Base-by-base conservation (phyloP, 345 rosid genomes). In the Arabidopsis suecica region DNA sequence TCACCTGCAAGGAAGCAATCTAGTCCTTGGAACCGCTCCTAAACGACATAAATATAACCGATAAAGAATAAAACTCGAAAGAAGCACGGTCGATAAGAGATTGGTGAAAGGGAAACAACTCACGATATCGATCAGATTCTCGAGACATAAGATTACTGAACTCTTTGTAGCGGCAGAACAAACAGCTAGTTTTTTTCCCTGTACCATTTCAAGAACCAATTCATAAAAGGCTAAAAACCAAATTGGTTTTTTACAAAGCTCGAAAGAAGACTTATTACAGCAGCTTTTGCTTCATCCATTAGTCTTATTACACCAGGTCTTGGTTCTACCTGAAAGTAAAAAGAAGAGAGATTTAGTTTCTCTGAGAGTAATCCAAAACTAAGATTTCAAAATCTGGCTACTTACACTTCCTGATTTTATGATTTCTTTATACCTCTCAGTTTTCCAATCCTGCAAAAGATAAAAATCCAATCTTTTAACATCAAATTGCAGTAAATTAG, bases 141-240 rank as follows among this genome's bases (percentile, higher is more conserved):
- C 96, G 54, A 94, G 98, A 83, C 95, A 88, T 3, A 94, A 85
- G 61, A 94, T 70, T 58, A 94, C 98, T 0, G 98, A 94, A 84
- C 96, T 94, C 88, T 91, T 94, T 20, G 98, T 94, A 74, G 96
- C 98, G 48, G 98, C 98, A 37, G 98, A 94, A 79, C 98, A 91
- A 61, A 91, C 93, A 70, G 98, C 89, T 62, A 94, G 75, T 54
- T 78, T 84, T 65, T 82, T 94, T 47, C 97, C 96, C 98, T 94
- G 73, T 68, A 75, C n/a, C 37, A 66, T 13, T 42, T 30, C n/a
- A 57, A 77, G 48, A 71, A 60, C 49, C 55, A 20, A 23, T 6
- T 38, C 68, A 40, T 22, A 22, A 53, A 58, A 6, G 3, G 23
- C 30, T 47, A 30, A 69, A n/a, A 23, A 48, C 3, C n/a, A 60